Percentiles rank a stretch among this genome's conserved stretches.
phyloP scores from a whole-genome alignment of 2,329 filamentous ascomycete genomes.

The Pseudopyrenochaeta lycopersici region DNA sequence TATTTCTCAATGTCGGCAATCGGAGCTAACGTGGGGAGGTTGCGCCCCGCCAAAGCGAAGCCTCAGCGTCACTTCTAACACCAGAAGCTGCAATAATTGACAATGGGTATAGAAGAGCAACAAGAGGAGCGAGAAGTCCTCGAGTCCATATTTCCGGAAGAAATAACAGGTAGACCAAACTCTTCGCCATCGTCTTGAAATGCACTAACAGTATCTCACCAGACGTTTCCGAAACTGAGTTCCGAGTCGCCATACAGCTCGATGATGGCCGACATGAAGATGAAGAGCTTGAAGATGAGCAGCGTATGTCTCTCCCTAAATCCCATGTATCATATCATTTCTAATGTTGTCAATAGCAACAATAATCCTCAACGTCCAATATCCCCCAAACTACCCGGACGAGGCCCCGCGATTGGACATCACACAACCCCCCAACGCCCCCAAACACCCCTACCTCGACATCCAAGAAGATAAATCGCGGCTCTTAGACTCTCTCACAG shows the following conservation, averaged over 20 bases:
- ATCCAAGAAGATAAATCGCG: slow-evolving; percentile 79
- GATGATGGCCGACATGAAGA: slow-evolving; percentile 69
- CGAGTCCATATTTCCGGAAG: slow-evolving; percentile 96
- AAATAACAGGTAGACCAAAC: slow-evolving; percentile 79
- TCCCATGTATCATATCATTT: not conserved
- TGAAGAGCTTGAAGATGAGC: slow-evolving; percentile 65
- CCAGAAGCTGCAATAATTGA: slow-evolving; percentile 12
- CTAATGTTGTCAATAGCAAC: slow-evolving; percentile 56
- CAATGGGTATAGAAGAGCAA: slow-evolving; percentile 79
- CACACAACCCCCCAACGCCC: slow-evolving; percentile 73
- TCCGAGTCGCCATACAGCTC: slow-evolving; percentile 83
- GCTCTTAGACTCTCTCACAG: slow-evolving; percentile 75
- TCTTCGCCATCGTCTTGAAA: not conserved
- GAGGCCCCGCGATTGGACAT: slow-evolving; percentile 84
- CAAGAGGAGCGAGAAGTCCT: slow-evolving; percentile 96
- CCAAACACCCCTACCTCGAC: slow-evolving; percentile 77
- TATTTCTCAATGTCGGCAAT: slow-evolving; percentile 25
- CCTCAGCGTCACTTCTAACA: slow-evolving; percentile 21
- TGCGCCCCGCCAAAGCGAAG: slow-evolving; percentile 28
- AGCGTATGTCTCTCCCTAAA: slow-evolving; percentile 52
- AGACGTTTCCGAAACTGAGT: slow-evolving; percentile 93
- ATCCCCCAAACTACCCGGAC: slow-evolving; percentile 91
- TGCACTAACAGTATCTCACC: slow-evolving; percentile 27
- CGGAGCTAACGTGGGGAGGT: slow-evolving; percentile 36
- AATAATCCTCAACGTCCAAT: slow-evolving; percentile 84